Evolutionary conservation across 2,329 filamentous ascomycete species (phyloP).

Genomic region (Penicillium sp.): DNA sequence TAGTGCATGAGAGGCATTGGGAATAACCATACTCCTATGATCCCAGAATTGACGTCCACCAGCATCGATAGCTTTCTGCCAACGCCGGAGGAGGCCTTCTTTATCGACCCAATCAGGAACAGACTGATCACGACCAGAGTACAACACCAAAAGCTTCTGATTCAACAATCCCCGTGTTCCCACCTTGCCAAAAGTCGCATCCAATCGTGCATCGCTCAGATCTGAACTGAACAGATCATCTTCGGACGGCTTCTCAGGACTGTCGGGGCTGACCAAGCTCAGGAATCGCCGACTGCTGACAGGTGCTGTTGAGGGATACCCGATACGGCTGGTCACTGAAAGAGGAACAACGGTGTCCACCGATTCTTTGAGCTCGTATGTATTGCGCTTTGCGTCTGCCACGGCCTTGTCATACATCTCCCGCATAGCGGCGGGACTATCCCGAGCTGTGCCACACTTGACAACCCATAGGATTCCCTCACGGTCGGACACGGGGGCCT

Average conservation of each 20-base stretch:
- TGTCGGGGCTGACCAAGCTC: slow-evolving; percentile 55
- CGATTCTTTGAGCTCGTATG: slow-evolving; percentile 24
- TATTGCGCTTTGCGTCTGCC: slow-evolving; percentile 21
- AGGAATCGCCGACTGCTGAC: slow-evolving; percentile 62
- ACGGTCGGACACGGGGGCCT: slow-evolving; percentile 76
- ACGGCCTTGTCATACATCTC: slow-evolving; percentile 31
- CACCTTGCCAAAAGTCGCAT: slow-evolving; percentile 64
- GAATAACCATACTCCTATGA: slow-evolving; percentile 50
- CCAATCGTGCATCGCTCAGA: slow-evolving; percentile 61
- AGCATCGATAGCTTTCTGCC: slow-evolving; percentile 43
- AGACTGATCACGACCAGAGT: slow-evolving; percentile 51
- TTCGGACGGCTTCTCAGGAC: slow-evolving; percentile 63
- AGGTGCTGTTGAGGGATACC: slow-evolving; percentile 41
- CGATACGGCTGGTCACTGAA: slow-evolving; percentile 34
- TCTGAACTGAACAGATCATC: slow-evolving; percentile 87
- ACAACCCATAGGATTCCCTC: slow-evolving; percentile 58
- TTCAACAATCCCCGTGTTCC: slow-evolving; percentile 39
- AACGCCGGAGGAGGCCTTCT: slow-evolving; percentile 45
- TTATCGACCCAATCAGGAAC: slow-evolving; percentile 52
- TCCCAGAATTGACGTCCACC: slow-evolving; percentile 48
- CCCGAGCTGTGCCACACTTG: slow-evolving; percentile 26
- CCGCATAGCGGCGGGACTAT: slow-evolving; percentile 28
- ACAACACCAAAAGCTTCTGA: slow-evolving; percentile 47
- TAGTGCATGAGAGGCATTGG: slow-evolving; percentile 42
- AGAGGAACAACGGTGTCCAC: slow-evolving; percentile 39